A percentile compares a stretch with the other conserved stretches of the same genome.
Evolutionary conservation across 2,329 filamentous ascomycete genomes (phyloP).

Genomic region (Cordyceps cateniannulata): DNA sequence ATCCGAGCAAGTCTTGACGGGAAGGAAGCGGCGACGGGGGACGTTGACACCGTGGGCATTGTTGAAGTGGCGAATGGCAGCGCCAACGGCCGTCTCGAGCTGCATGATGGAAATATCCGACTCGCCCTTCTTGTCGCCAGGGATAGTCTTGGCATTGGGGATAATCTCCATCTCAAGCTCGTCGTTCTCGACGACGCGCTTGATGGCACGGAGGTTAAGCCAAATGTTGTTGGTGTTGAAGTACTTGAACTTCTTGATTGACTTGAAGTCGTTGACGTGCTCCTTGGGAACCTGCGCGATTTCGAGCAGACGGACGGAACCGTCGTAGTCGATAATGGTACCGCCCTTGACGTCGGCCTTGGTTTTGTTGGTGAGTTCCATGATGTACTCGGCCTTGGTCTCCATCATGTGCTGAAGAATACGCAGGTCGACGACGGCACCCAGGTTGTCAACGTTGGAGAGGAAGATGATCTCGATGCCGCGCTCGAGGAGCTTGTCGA

Average conservation of each 20-base stretch:
- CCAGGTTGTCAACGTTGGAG: constrained; percentile 98
- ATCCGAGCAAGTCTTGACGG: constrained; percentile 99
- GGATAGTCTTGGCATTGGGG: constrained; percentile 97
- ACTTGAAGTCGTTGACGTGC: constrained; percentile 99
- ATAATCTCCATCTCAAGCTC: constrained; percentile 99
- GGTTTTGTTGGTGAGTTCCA: constrained; percentile 99
- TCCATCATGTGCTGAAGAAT: constrained; percentile 99
- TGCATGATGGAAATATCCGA: constrained; percentile 96
- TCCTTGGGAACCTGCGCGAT: constrained; percentile 99
- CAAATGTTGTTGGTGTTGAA: constrained; percentile 99
- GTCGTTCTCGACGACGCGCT: constrained; percentile 97
- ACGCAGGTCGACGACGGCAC: constrained; percentile 93
- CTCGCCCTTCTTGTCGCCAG: constrained; percentile 99
- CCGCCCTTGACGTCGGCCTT: constrained; percentile 99
- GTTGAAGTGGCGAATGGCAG: constrained; percentile 96
- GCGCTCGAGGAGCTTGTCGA: constrained; percentile 90
- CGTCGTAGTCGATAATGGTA: constrained; percentile 99
- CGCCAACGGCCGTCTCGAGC: constrained; percentile 97
- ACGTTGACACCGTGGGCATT: constrained; percentile 99
- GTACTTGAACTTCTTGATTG: constrained; percentile 99
- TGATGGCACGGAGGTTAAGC: constrained; percentile 96
- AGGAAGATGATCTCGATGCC: constrained; percentile 98
- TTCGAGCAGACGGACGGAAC: constrained; percentile 91
- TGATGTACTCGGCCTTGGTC: constrained; percentile 95
- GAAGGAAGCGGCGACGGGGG: constrained; percentile 93